Percentiles rank a stretch among this genome's conserved stretches.
Evolutionary conservation across 140 eudicot genomes (phyloP).

Genomic region (Cichorium intybus): DNA sequence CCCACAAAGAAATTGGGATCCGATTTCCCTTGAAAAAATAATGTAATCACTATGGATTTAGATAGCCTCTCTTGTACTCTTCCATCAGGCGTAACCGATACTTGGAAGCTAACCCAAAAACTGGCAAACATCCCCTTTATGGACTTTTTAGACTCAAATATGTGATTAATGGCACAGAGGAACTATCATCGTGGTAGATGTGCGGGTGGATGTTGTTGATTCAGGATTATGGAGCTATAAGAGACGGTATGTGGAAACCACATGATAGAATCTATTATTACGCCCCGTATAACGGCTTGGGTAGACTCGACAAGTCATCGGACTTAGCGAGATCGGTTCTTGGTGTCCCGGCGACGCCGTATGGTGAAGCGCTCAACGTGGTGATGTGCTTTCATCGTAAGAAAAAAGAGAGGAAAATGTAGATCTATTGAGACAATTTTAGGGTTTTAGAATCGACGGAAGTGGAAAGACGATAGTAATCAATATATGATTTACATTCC

Average conservation of each 20-base stretch:
- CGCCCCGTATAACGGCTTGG: conserved; percentile 72
- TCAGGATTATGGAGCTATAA: too few species aligned
- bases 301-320: conserved; percentile 56
- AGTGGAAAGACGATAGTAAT: too few species aligned
- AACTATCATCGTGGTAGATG: too few species aligned
- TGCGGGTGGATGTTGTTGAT: too few species aligned
- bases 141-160: conserved; percentile 64
- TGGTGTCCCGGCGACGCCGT: conserved; percentile 55
- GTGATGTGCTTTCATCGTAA: too few species aligned
- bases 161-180: too few species aligned
- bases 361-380: too few species aligned
- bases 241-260: too few species aligned
- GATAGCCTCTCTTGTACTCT: conserved; percentile 32
- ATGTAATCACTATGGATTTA: conserved; percentile 40
- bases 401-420: too few species aligned
- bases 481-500: too few species aligned
- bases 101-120: conserved; percentile 79
- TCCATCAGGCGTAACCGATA: conserved; percentile 36
- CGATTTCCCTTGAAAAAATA: conserved; percentile 66
- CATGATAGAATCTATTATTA: conserved; percentile 73
- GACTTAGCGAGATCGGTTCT: conserved; percentile 56
- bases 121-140: conserved; percentile 78
- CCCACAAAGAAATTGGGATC: conserved; percentile 67
- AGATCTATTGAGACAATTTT: too few species aligned
- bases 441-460: too few species aligned